A percentile compares a stretch with the other conserved stretches of the same genome.
These are phyloP conservation scores for Lachancea quebecensis DNA, from an alignment of 805 yeast genomes.

Conservation along the genomic window DNA sequence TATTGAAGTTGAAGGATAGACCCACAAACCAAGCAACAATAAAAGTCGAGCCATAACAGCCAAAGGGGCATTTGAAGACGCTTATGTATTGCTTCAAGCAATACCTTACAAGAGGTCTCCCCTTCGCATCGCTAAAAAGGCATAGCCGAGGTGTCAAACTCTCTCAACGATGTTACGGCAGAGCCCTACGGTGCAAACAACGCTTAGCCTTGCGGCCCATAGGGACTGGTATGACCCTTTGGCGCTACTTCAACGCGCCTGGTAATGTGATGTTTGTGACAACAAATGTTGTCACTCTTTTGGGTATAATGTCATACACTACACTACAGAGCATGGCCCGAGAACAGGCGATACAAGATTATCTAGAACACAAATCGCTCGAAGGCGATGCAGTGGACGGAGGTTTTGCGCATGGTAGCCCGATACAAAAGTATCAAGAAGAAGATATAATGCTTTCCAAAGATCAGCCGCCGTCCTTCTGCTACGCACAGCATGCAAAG, in stretches of 20 bases:
- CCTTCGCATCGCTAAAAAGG: not conserved
- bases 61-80: not conserved
- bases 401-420: slow-evolving; percentile 2
- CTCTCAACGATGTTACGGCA: not conserved
- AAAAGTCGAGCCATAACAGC: not conserved
- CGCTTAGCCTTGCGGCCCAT: not conserved
- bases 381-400: not conserved
- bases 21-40: not conserved
- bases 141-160: not conserved
- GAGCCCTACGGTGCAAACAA: not conserved
- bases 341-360: slow-evolving; percentile 8
- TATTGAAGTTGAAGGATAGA: not conserved
- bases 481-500: slow-evolving; percentile 12
- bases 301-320: slow-evolving; percentile 31
- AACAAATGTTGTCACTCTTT: slow-evolving; percentile 32
- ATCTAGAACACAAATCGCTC: not conserved
- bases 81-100: not conserved
- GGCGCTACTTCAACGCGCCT: slow-evolving; percentile 37
- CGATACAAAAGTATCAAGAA: slow-evolving; percentile 7
- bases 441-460: slow-evolving; percentile 12
- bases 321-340: slow-evolving; percentile 21
- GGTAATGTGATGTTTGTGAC: slow-evolving; percentile 34
- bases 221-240: slow-evolving; percentile 17
- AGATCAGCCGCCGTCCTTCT: slow-evolving; percentile 1
- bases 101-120: not conserved